Evolutionary conservation across 805 yeast species (phyloP).

Genomic region (Starmerella bombi): DNA sequence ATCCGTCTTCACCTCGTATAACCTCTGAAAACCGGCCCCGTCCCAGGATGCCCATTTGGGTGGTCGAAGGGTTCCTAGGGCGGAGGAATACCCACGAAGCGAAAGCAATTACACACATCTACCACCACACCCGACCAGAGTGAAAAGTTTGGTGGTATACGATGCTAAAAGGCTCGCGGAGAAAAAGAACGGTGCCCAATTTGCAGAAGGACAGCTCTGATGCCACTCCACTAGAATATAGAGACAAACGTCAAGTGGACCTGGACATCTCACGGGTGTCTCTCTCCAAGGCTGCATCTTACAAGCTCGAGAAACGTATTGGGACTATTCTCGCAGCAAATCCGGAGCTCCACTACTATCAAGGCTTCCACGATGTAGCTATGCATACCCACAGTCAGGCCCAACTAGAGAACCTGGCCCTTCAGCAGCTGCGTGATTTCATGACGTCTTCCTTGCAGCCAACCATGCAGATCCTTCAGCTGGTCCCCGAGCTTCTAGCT

Average conservation of each 20-base stretch:
- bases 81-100: too few relatives aligned
- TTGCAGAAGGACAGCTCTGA: not conserved
- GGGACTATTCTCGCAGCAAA: constrained; percentile 43
- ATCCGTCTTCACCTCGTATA: constrained; percentile 21
- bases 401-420: constrained; percentile 26
- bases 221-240: not conserved
- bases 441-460: constrained; percentile 61
- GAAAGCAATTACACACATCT: too few relatives aligned
- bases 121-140: not conserved
- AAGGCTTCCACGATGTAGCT: constrained; percentile 85
- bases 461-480: constrained; percentile 48
- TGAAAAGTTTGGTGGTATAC: too few relatives aligned
- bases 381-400: constrained; percentile 34
- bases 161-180: not conserved
- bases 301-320: constrained; percentile 24
- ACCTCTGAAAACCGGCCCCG: constrained; percentile 37
- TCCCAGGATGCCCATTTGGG: constrained; percentile 24
- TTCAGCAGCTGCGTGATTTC: constrained; percentile 64
- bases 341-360: constrained; percentile 64
- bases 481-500: constrained; percentile 52
- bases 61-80: too few relatives aligned
- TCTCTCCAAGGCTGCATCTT: constrained; percentile 29
- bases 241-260: constrained; percentile 63
- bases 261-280: constrained; percentile 70
- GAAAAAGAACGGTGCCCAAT: not conserved